Evolutionary conservation across 768 basidiomycete genomes (phyloP), one percentile per base, ranked within the genome.

Genomic region (Leucocoprinus birnbaumii): DNA sequence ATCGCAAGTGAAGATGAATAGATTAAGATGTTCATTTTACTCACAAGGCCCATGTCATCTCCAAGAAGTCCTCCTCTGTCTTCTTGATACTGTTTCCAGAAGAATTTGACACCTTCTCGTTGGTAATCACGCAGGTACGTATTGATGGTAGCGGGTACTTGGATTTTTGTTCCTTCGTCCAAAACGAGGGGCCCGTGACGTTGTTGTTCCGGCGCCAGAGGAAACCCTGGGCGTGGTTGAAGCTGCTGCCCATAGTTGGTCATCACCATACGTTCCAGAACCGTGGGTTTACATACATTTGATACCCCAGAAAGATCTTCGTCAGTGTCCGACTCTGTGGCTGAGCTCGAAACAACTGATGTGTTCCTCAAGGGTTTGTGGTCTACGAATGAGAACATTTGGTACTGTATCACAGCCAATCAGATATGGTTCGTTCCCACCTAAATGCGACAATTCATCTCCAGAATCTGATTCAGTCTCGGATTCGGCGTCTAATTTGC

Each of bases 41-140:
- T 62, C 62, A 86, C 85, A 58, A 87, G 74, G 60, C 93, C 96
- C 96, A 98, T 98, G 64, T 98, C 96, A 66, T 98, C 96, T 4
- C 96, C 96, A 3, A 98, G 77, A 10, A 98, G 66, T 0, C 88
- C 95, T 0, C 96, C 96, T 42, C 76, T 73, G 0, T 77, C 79
- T 59, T 86, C 73, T 25, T 74, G 68, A 65, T 88, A 97, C 44
- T 85, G 78, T 13, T 79, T 73, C 71, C 82, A 97, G 47, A 98
- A 80, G 69, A 98, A 98, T 40, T 75, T 68, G 11, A 89, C 82
- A 7, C 96, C 96, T 10, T 94, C 86, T 31, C 92, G 79, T 63
- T 98, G 96, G 63, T 98, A 98, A 31, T 85, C 83, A 51, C 95
- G 85, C n/a, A 98, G 74, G 66, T 86, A 91, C 0, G 85, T 84